phyloP scores from a whole-genome alignment of 2,329 filamentous ascomycete species.

The Cladosporium sp. region DNA sequence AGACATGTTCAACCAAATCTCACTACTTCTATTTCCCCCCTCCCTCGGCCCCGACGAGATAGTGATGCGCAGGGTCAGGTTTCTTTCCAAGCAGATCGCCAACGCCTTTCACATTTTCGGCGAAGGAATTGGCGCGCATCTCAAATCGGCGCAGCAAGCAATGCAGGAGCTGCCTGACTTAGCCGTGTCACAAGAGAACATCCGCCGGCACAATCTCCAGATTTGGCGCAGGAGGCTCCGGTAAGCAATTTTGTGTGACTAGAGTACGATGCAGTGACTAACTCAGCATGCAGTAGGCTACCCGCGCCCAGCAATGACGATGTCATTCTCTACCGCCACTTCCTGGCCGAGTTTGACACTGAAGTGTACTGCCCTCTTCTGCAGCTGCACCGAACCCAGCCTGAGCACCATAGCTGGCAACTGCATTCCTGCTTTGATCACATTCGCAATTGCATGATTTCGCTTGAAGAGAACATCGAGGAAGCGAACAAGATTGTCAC shows the following conservation, averaged over 20 bases:
- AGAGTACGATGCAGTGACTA: background rate
- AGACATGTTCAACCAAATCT: conserved; percentile 21
- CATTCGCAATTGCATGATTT: background rate
- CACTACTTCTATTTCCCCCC: conserved; percentile 9
- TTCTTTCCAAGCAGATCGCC: background rate
- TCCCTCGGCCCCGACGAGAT: background rate
- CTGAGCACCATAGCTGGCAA: conserved; percentile 8
- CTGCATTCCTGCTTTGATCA: background rate
- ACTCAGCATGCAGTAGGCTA: conserved; percentile 3
- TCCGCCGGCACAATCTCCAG: background rate
- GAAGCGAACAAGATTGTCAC: conserved; percentile 20
- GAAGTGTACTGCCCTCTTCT: conserved; percentile 11
- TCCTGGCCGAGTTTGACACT: conserved; percentile 9
- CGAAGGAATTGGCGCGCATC: background rate
- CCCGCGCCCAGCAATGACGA: conserved; percentile 15
- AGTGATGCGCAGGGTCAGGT: conserved; percentile 5
- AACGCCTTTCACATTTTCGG: conserved; percentile 17
- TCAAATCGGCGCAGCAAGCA: background rate
- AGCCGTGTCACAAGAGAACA: background rate
- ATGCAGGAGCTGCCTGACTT: conserved; percentile 12
- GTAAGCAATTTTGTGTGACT: background rate
- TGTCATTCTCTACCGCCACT: conserved; percentile 8
- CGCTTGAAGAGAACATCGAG: background rate
- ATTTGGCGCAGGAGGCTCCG: conserved; percentile 7
- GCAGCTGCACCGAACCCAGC: conserved; percentile 3